Evolutionary conservation across 1,284 basidiomycete genomes (phyloP).

Genomic region (Ceratobasidium papillatum): DNA sequence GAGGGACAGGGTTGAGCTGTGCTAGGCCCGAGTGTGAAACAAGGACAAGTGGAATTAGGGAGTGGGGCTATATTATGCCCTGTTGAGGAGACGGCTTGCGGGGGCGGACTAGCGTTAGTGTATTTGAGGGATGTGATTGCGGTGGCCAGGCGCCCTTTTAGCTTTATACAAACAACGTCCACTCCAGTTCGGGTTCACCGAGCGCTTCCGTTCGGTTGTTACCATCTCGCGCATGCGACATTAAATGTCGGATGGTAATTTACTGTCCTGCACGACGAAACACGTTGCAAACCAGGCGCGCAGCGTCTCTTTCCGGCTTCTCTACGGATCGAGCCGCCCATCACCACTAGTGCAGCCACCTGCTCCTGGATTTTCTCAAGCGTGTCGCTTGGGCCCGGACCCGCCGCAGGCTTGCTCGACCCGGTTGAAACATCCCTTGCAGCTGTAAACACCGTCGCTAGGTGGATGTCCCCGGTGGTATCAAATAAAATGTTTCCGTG

Average conservation of each 20-base stretch:
- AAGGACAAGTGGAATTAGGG: slow-evolving; percentile 24
- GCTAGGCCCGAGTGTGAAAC: slow-evolving; percentile 38
- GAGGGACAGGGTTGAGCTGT: slow-evolving; percentile 31
- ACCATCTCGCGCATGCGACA: slow-evolving; percentile 6
- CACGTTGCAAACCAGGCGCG: slow-evolving; percentile 32
- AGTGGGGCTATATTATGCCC: slow-evolving; percentile 37
- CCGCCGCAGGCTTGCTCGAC: too few relatives aligned
- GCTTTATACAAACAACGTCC: slow-evolving; percentile 21
- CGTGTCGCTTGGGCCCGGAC: too few relatives aligned
- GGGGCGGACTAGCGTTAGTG: slow-evolving; percentile 24
- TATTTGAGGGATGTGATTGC: slow-evolving; percentile 40
- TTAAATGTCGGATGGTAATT: slow-evolving; percentile 15
- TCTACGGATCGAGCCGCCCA: neutral
- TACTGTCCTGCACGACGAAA: slow-evolving; percentile 29
- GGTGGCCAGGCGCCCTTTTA: slow-evolving; percentile 19
- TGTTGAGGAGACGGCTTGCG: slow-evolving; percentile 20
- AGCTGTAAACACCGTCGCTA: neutral
- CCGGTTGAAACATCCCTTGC: slow-evolving; percentile 10
- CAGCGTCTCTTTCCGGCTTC: neutral
- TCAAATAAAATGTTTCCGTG: slow-evolving; percentile 8
- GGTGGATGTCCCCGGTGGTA: neutral
- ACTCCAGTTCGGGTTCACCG: slow-evolving; percentile 26
- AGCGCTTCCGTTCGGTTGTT: slow-evolving; percentile 36
- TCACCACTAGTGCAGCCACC: neutral
- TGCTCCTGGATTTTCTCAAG: neutral